Evolutionary conservation across 129 eudicot genomes (phyloP).

Genomic region (carrot (Daucus carota)): DNA sequence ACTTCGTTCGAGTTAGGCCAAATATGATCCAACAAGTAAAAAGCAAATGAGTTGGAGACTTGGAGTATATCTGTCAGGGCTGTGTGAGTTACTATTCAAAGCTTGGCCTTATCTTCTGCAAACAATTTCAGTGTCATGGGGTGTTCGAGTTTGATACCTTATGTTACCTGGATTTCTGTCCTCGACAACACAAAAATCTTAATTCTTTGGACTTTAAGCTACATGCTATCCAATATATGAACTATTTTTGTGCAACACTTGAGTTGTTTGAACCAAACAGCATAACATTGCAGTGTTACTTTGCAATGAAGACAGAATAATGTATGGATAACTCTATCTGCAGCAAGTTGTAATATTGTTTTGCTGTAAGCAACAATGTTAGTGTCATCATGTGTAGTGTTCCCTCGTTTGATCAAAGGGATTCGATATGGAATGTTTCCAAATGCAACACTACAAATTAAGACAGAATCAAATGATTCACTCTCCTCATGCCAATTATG

Average conservation of each 20-base stretch:
- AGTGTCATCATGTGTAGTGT: not conserved
- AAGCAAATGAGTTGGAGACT: too few relatives aligned
- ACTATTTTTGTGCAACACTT: not conserved
- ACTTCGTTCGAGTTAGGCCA: too few relatives aligned
- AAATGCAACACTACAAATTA: not conserved
- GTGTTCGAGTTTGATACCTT: not conserved
- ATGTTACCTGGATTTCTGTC: not conserved
- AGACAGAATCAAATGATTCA: not conserved
- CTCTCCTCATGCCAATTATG: not conserved
- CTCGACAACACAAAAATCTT: not conserved
- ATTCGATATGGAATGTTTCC: slow-evolving; percentile 4
- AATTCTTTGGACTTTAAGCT: not conserved
- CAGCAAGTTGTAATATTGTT: not conserved
- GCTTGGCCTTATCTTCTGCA: not conserved
- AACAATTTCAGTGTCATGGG: not conserved
- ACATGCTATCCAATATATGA: too few relatives aligned
- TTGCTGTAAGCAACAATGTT: not conserved
- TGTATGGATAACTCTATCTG: not conserved
- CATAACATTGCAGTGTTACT: not conserved
- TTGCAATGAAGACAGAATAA: too few relatives aligned
- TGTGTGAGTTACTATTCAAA: too few relatives aligned
- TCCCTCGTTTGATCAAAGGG: not conserved
- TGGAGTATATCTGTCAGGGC: too few relatives aligned
- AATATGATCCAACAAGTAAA: too few relatives aligned
- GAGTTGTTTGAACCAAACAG: not conserved